Base-by-base conservation (phyloP, 306 rosid species). In the Trifolium fragiferum region DNA sequence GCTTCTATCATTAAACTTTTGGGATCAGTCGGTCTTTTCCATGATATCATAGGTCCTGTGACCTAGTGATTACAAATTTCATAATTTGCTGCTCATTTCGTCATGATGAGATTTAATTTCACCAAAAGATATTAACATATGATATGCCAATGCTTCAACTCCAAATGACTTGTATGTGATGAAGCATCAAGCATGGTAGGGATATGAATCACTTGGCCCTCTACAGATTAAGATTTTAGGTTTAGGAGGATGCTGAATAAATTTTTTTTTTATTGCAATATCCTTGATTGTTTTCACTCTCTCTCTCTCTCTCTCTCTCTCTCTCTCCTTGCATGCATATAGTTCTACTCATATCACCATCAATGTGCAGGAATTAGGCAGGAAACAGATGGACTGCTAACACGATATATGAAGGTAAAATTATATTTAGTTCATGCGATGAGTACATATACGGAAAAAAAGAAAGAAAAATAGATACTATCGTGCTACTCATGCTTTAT, bases 371-470 rank as follows among this genome's bases (percentile, higher is more conserved):
- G 88, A 79, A 75, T 66, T 76, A 63, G 79, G 74, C 84, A 79
- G 60, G 83, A 87, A 74, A 83, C 82, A 83, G 82, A 65, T 87
- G 96, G 96, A 79, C 81, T 91, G 73, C 68, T 93, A 80, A 84
- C 94, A 8, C 82, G 87, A 74, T 93, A 93, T 83, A 91, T 93
- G 97, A 88, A 91, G 97, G 98, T 93, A 81, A 57, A 20, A 35
- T 77, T 41, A 53, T 81, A 73, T 41, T 54, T 50, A 15, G 51
- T 61, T 73, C 32, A 23, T 73, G 49, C 13, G 72, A 43, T 68
- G 51, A 62, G 32, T 27, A 43, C 62, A 44, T 68, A 25, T 32
- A 32, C 50, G 49, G 8, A 11, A 68, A 11, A 51, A 18, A 14
- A 2, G 35, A 27, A 7, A 23, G 1, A 19, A 27, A 69, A 32